phyloP scores from a whole-genome alignment of 257 asterid genomes.

The Ophiorrhiza pumila region DNA sequence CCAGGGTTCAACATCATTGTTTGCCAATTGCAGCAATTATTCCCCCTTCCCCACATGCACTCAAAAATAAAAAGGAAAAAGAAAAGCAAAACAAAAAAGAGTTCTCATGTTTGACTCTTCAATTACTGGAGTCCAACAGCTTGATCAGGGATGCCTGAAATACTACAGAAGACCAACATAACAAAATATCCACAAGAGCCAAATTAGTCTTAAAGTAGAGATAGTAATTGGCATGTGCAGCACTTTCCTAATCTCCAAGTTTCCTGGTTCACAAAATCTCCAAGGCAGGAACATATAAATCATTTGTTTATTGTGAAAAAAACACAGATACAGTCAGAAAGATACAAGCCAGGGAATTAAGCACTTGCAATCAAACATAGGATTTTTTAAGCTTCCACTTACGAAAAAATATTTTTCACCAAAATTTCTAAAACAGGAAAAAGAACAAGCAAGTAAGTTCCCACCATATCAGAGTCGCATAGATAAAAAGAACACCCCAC shows the following conservation, averaged over 20 bases:
- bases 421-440: not conserved
- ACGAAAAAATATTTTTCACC: not conserved
- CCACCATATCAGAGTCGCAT: not conserved
- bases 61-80: too few species aligned
- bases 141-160: not conserved
- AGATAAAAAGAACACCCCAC: not conserved
- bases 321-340: not conserved
- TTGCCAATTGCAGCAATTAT: too few species aligned
- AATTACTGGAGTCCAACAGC: not conserved
- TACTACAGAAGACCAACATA: not conserved
- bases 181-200: not conserved
- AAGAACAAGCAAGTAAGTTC: not conserved
- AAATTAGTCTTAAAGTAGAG: not conserved
- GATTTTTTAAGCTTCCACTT: not conserved
- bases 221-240: constrained; percentile 2
- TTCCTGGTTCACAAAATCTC: not conserved
- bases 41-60: not conserved
- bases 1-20: not conserved
- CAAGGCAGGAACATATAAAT: not conserved
- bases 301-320: not conserved
- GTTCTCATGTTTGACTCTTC: not conserved
- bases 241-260: not conserved
- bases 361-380: not conserved
- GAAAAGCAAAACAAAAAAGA: too few species aligned
- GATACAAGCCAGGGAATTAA: not conserved